phyloP scores from a whole-genome alignment of 208 protist genomes.

The Porcisia hertigi region DNA sequence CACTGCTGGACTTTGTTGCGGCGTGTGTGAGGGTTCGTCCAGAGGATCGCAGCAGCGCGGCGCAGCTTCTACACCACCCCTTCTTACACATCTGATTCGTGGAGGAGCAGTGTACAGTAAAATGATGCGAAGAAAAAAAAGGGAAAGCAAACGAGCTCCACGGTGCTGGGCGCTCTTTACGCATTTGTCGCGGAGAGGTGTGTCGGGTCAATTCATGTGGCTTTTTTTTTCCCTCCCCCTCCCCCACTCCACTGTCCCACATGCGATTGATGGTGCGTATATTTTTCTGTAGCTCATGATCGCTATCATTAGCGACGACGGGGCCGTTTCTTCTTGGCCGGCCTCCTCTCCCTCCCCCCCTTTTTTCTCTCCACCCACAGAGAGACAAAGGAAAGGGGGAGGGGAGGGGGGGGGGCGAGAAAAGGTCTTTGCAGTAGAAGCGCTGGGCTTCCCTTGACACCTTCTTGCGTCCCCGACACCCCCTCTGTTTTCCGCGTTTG shows the following conservation, averaged over 20 bases:
- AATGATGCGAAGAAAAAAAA: not conserved
- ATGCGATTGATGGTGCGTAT: not conserved
- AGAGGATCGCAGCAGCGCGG: constrained; percentile 60
- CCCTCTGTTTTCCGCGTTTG: no score
- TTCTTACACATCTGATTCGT: constrained; percentile 44
- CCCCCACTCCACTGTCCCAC: not conserved
- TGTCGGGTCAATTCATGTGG: not conserved
- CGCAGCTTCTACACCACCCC: constrained; percentile 67
- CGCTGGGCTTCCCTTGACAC: no score
- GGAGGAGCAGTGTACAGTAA: not conserved
- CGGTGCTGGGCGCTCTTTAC: no score
- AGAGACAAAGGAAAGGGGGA: no score
- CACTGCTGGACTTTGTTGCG: constrained; percentile 54
- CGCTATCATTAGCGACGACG: no score
- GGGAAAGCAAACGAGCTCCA: no score
- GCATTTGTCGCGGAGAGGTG: no score
- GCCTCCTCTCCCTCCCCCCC: not conserved
- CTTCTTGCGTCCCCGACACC: no score
- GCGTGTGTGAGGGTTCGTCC: constrained; percentile 62
- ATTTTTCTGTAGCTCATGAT: not conserved
- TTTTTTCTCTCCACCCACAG: not conserved
- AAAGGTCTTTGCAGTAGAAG: no score
- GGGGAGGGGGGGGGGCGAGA: no score
- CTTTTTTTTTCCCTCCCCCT: not conserved
- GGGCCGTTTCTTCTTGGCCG: not conserved